These are phyloP conservation scores for Gaultheria prostrata DNA, from an alignment of 148 eudicot genomes.

Conservation along the genomic window DNA sequence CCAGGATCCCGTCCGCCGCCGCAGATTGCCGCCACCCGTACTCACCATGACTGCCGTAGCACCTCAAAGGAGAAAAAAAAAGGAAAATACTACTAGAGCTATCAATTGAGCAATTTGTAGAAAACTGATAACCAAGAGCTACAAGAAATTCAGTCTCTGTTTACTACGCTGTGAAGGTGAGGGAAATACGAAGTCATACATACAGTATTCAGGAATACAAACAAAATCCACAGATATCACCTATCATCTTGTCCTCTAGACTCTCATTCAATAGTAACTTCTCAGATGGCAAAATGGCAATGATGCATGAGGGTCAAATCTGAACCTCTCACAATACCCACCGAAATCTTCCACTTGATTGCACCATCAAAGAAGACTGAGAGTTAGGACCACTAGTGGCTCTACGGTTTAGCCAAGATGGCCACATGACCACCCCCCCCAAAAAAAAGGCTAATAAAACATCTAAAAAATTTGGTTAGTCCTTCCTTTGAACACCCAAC, in stretches of 20 bases:
- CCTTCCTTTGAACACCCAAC: too few species aligned
- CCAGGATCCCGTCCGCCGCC: too few species aligned
- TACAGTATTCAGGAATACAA: neutral
- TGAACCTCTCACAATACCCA: neutral
- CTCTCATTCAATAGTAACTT: neutral
- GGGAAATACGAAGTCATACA: neutral
- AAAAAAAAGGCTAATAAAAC: too few species aligned
- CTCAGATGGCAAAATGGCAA: neutral
- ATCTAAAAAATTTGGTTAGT: too few species aligned
- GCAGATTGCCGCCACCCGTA: too few species aligned
- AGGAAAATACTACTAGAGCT: neutral
- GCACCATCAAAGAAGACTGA: neutral
- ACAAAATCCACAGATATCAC: neutral
- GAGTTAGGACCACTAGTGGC: neutral
- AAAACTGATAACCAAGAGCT: too few species aligned
- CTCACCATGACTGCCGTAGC: too few species aligned
- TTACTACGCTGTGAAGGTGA: neutral
- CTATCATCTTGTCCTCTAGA: neutral
- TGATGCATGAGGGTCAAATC: neutral
- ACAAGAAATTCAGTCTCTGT: neutral
- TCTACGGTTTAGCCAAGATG: too few species aligned
- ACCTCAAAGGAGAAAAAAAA: too few species aligned
- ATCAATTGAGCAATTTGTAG: conserved; percentile 3
- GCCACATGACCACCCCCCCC: too few species aligned
- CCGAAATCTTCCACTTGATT: neutral